These are phyloP conservation scores for Globisporangium apiculatum DNA, from an alignment of 352 stramenopile species.

Conservation along the genomic window DNA sequence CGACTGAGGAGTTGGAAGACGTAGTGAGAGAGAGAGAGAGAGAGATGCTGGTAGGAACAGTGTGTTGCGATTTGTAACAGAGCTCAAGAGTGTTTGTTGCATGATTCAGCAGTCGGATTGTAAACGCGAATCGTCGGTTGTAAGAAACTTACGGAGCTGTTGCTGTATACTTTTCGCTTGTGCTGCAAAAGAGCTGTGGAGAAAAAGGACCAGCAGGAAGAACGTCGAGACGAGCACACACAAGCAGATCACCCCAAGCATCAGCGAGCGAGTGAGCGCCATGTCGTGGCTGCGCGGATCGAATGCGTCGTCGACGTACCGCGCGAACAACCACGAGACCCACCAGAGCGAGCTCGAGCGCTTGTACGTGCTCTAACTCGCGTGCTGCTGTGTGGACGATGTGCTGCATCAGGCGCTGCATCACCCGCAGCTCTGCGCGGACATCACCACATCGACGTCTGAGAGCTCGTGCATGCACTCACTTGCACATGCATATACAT, in stretches of 20 bases:
- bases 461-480: not conserved
- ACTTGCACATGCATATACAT: not conserved
- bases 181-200: no score
- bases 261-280: not conserved
- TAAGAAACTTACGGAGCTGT: no score
- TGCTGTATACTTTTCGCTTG: no score
- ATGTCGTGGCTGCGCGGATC: constrained; percentile 63
- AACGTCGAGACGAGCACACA: not conserved
- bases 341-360: constrained; percentile 78
- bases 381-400: not conserved
- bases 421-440: no score
- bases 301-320: constrained; percentile 22
- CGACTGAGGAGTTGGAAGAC: constrained; percentile 23
- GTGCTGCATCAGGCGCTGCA: no score
- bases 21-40: no score
- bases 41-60: no score
- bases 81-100: no score
- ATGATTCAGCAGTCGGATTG: no score
- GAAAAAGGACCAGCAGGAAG: not conserved
- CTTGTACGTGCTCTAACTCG: constrained; percentile 31
- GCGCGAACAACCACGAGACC: constrained; percentile 49
- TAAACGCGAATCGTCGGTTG: no score
- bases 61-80: no score
- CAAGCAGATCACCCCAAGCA: not conserved
- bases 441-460: no score